Percentiles rank a stretch among this genome's conserved stretches.
Evolutionary conservation across 192 early-diverging fungal genomes (phyloP).

Genomic region (Podila clonocystis): DNA sequence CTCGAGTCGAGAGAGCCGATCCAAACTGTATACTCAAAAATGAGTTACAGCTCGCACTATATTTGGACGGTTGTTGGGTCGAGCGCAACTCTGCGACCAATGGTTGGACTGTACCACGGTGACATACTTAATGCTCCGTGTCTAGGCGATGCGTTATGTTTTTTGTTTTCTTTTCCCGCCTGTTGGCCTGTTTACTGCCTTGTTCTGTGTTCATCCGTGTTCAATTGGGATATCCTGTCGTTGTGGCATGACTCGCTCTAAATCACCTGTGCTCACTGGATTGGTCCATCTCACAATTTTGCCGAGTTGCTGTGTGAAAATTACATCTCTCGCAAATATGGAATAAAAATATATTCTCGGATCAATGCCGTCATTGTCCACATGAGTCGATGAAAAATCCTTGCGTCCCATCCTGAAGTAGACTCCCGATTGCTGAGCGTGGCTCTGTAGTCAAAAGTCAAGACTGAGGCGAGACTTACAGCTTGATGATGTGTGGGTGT

Average conservation of each 20-base stretch:
- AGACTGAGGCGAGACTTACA: constrained; percentile 61
- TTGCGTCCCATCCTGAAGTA: too few species aligned
- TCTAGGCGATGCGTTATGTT: too few species aligned
- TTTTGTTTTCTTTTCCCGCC: background rate
- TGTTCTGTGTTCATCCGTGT: background rate
- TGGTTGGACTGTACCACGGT: too few species aligned
- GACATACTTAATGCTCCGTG: too few species aligned
- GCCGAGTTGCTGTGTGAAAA: background rate
- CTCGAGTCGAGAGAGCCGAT: background rate
- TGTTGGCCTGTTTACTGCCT: background rate
- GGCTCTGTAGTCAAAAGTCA: too few species aligned
- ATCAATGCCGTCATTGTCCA: too few species aligned
- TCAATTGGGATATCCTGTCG: background rate
- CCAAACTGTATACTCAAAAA: background rate
- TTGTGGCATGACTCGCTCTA: constrained; percentile 4
- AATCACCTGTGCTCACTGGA: constrained; percentile 3
- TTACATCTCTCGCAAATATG: too few species aligned
- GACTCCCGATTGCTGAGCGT: too few species aligned
- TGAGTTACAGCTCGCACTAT: background rate
- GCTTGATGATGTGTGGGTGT: constrained; percentile 98
- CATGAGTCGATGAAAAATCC: too few species aligned
- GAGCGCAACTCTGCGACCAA: too few species aligned
- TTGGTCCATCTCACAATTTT: background rate
- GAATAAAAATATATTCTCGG: too few species aligned
- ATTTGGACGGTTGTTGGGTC: background rate